These are phyloP conservation scores for Rutstroemia sp. DNA, from an alignment of 2,329 filamentous ascomycete species.

Conservation along the genomic window DNA sequence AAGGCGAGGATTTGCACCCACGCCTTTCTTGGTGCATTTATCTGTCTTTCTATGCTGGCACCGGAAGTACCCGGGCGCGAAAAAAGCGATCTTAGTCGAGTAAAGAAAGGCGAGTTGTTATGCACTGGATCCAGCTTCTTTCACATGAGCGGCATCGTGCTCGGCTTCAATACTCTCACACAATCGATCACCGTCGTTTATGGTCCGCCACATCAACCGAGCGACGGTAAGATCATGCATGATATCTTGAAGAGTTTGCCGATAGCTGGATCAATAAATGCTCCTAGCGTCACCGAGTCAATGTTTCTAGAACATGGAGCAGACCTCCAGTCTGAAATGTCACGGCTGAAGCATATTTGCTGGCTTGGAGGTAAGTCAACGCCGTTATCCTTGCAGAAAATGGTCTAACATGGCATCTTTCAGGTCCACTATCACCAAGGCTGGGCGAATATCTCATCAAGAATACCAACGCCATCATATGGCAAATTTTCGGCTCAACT, in stretches of 20 bases:
- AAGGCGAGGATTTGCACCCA: constrained; percentile 48
- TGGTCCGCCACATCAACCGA: constrained; percentile 8
- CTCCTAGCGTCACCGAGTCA: constrained; percentile 12
- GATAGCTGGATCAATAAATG: constrained; percentile 15
- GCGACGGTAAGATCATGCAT: constrained; percentile 11
- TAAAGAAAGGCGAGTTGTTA: background rate
- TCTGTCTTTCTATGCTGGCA: constrained; percentile 17
- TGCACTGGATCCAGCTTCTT: constrained; percentile 10
- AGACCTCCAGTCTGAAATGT: constrained; percentile 10
- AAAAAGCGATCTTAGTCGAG: background rate
- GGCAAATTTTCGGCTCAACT: constrained; percentile 17
- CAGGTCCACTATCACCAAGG: constrained; percentile 1
- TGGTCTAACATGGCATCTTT: background rate
- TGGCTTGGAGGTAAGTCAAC: constrained; percentile 18
- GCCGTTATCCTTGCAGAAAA: background rate
- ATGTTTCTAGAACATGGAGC: constrained; percentile 13
- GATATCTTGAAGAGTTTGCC: constrained; percentile 19
- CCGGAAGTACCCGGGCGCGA: background rate
- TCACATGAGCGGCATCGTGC: constrained; percentile 15
- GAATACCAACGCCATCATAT: background rate
- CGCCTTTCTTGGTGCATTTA: constrained; percentile 29
- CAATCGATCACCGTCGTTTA: constrained; percentile 6
- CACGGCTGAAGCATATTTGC: constrained; percentile 11
- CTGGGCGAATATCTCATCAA: background rate
- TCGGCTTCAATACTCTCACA: background rate